phyloP scores from a whole-genome alignment of 305 asterid species.

The Fraxinus baroniana region DNA sequence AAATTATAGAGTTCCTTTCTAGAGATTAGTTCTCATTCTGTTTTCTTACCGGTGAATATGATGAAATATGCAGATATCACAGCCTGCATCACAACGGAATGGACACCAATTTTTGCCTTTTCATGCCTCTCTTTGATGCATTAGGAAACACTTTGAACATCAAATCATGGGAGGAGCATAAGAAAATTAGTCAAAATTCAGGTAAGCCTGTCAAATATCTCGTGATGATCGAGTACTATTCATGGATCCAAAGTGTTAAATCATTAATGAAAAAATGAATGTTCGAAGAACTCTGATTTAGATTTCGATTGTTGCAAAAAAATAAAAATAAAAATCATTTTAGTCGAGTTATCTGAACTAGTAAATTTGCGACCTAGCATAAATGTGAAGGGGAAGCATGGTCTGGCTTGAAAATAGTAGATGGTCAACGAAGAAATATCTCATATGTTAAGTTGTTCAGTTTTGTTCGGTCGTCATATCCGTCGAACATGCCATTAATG shows the following conservation, averaged over 20 bases:
- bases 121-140: conserved; percentile 85
- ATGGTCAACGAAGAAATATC: neutral
- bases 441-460: neutral
- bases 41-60: neutral
- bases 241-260: neutral
- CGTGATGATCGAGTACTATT: neutral
- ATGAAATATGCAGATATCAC: conserved; percentile 57
- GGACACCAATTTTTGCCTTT: conserved; percentile 71
- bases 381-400: neutral
- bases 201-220: conserved; percentile 30
- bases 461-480: neutral
- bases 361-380: no score
- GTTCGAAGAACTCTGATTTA: neutral
- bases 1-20: neutral
- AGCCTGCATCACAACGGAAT: conserved; percentile 61
- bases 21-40: neutral
- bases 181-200: conserved; percentile 42
- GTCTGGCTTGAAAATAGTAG: neutral
- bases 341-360: no score
- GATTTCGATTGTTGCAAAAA: no score
- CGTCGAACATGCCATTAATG: neutral
- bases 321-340: no score
- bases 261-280: neutral
- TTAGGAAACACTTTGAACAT: conserved; percentile 66
- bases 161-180: conserved; percentile 75